Conservation (phyloP, 176 grass and related monocot genomes). For the Oryza glaberrima region DNA sequence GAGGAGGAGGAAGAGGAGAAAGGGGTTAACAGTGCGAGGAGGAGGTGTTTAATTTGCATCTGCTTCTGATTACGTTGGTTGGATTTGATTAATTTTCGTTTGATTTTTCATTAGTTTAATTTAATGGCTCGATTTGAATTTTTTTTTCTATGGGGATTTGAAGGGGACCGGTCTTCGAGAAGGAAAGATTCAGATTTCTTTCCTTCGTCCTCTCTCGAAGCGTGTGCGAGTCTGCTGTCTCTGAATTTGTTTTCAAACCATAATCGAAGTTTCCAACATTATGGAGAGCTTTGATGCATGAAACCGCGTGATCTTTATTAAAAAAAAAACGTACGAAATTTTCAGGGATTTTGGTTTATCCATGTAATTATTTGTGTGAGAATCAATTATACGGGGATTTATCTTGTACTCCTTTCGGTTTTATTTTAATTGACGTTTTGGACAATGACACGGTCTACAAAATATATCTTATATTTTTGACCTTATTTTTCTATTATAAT, state of each 20-base stretch:
- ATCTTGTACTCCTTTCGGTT: too few species aligned
- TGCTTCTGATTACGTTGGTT: background rate
- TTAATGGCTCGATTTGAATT: constrained; percentile 11
- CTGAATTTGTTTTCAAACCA: constrained; percentile 4
- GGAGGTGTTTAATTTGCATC: constrained; percentile 27
- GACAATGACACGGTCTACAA: too few species aligned
- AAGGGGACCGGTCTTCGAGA: constrained; percentile 38
- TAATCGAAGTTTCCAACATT: background rate
- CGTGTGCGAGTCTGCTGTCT: background rate
- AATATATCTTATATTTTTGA: too few species aligned
- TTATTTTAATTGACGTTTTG: too few species aligned
- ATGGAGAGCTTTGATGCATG: background rate
- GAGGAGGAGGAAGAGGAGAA: background rate
- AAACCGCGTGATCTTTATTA: background rate
- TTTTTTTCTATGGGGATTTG: constrained; percentile 21
- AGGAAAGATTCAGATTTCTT: constrained; percentile 1
- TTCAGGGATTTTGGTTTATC: background rate
- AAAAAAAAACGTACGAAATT: background rate
- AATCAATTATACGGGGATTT: background rate
- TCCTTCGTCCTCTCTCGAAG: background rate
- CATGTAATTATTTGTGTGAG: background rate
- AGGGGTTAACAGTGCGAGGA: constrained; percentile 51
- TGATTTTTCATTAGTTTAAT: background rate
- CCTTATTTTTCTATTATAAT: too few species aligned
- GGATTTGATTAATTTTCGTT: background rate